Conservation (phyloP, 441 rosid genomes). For the Populus hybrid region DNA sequence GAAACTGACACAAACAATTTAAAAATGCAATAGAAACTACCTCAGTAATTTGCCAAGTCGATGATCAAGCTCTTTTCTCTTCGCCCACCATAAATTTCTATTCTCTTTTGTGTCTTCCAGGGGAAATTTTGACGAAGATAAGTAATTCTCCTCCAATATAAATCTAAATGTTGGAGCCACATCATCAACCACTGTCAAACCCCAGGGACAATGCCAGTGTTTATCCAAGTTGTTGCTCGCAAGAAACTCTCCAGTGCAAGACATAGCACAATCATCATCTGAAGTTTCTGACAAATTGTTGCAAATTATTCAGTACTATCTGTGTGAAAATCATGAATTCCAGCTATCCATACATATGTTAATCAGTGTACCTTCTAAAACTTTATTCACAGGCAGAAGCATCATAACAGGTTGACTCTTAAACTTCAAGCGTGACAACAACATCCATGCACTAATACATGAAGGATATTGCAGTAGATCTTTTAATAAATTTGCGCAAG, state of each 20-base stretch:
- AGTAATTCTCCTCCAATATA: constrained; percentile 73
- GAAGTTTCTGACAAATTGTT: constrained; percentile 22
- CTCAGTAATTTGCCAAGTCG: constrained; percentile 66
- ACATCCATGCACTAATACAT: constrained; percentile 56
- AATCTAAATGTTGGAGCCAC: constrained; percentile 76
- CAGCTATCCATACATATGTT: constrained; percentile 3
- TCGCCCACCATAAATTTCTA: constrained; percentile 73
- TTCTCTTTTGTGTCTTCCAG: constrained; percentile 56
- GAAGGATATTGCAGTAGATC: constrained; percentile 55
- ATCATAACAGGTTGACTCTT: constrained; percentile 63
- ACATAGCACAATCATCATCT: constrained; percentile 41
- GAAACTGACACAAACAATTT: neutral
- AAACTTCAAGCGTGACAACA: constrained; percentile 67
- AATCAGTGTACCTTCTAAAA: constrained; percentile 61
- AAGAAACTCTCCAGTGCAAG: constrained; percentile 26
- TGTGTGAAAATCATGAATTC: neutral
- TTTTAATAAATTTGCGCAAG: constrained; percentile 50
- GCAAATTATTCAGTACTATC: neutral
- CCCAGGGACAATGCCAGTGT: constrained; percentile 93
- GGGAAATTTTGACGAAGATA: constrained; percentile 46
- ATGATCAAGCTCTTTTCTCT: constrained; percentile 76
- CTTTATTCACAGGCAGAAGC: constrained; percentile 71
- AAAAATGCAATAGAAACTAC: constrained; percentile 28
- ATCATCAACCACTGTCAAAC: constrained; percentile 61
- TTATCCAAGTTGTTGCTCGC: constrained; percentile 36